Evolutionary conservation across 2,329 filamentous ascomycete species (phyloP).

Genomic region (Aspergillus alliaceus): DNA sequence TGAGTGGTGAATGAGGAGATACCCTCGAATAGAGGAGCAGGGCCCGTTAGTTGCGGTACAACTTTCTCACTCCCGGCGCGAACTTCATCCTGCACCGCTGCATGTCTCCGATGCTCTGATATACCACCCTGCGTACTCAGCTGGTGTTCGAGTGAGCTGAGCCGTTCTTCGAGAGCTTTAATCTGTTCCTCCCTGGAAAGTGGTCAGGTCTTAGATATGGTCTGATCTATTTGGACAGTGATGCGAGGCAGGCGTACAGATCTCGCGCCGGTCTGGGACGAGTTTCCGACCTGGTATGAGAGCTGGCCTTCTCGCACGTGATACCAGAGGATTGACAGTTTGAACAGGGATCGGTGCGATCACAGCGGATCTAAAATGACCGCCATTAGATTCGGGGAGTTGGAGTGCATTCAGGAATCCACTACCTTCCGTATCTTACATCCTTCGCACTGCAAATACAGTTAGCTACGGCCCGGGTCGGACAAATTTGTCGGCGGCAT

Average conservation of each 20-base stretch:
- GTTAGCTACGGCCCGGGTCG: background rate
- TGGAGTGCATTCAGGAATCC: background rate
- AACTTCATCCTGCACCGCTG: background rate
- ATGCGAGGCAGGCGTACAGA: no score
- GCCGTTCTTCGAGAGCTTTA: constrained; percentile 10
- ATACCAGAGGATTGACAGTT: constrained; percentile 17
- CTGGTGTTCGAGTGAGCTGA: constrained; percentile 10
- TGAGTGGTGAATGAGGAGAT: constrained; percentile 16
- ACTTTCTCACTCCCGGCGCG: background rate
- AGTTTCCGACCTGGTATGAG: constrained; percentile 1
- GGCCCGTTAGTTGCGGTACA: background rate
- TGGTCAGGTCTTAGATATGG: background rate
- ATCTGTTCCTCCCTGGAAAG: constrained; percentile 8
- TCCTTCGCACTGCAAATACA: constrained; percentile 19
- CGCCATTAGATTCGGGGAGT: background rate
- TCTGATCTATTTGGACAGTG: no score
- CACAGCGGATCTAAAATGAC: constrained; percentile 16
- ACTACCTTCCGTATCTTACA: constrained; percentile 21
- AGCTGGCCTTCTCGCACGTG: constrained; percentile 9
- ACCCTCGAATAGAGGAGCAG: constrained; percentile 10
- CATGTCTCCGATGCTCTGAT: constrained; percentile 1
- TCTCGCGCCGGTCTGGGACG: constrained; percentile 1
- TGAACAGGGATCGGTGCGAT: constrained; percentile 16
- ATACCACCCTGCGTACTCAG: background rate
- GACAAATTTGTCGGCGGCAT: background rate